Evolutionary conservation across 2,329 filamentous ascomycete species (phyloP).

Genomic region (Pyrenophora seminiperda): DNA sequence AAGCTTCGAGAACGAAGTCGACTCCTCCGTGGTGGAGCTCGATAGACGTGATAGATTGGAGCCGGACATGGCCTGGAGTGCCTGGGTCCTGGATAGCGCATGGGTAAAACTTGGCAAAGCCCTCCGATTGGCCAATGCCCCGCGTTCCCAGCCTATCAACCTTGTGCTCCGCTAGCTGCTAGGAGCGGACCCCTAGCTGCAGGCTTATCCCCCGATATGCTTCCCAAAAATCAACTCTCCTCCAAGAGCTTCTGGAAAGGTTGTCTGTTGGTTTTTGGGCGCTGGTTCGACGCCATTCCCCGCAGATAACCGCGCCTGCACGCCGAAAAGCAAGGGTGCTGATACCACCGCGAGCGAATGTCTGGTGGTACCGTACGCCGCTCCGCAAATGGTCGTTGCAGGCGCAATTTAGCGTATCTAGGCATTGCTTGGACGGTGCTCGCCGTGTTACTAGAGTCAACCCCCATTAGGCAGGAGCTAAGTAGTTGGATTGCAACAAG

Average conservation of each 20-base stretch:
- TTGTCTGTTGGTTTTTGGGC: background rate
- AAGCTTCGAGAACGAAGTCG: conserved; percentile 4
- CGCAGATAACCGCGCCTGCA: conserved; percentile 9
- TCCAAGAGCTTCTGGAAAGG: background rate
- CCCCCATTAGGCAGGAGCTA: conserved; percentile 18
- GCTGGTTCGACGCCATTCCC: background rate
- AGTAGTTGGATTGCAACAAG: conserved; percentile 6
- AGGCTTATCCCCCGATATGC: background rate
- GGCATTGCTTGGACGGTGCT: conserved; percentile 10
- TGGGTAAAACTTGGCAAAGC: conserved; percentile 1
- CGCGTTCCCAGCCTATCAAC: conserved; percentile 13
- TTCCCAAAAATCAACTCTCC: too few species aligned
- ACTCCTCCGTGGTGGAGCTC: background rate
- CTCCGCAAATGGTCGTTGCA: conserved; percentile 8
- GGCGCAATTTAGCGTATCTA: conserved; percentile 10
- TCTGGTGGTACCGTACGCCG: conserved; percentile 2
- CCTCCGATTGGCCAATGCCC: conserved; percentile 8
- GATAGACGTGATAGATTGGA: background rate
- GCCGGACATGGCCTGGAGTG: background rate
- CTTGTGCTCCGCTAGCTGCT: conserved; percentile 6
- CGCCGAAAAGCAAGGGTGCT: conserved; percentile 3
- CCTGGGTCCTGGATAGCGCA: conserved; percentile 3
- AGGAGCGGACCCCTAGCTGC: conserved; percentile 1
- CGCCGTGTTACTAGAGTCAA: conserved; percentile 14
- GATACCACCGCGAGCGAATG: conserved; percentile 1